Base-by-base conservation (phyloP, 1,284 basidiomycete species). In the Rhizoctonia solani region DNA sequence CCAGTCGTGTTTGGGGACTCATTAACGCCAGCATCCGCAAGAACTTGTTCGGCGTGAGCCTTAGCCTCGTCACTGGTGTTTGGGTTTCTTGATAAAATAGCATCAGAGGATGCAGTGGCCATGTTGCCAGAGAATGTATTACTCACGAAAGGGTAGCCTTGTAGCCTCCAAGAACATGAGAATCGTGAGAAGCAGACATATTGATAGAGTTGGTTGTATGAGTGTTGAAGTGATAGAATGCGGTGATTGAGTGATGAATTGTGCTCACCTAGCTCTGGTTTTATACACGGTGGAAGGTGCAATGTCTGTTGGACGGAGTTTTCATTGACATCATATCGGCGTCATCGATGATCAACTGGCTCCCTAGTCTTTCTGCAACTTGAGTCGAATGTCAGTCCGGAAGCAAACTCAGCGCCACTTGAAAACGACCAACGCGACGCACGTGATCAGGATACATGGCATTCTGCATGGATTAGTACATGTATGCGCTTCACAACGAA, bases 31-130 rank as follows among this genome's bases (percentile, higher is more conserved):
- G 67, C 55, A 13, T 68, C 68, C 2, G 54, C 49, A 27, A 72
- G 68, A 30, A 71, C 58, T 25, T 55, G 39, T 27, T 47, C 50
- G 19, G 71, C 70, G 54, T 69, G 56, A 34, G 54, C 69, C 68
- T 72, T 72, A 37, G 71, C 65, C 29, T 69, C 69, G 25, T 68
- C 58, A n/a, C 68, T 63, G 14, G 58, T 54, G 58, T 65, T 63
- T 25, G 68, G 66, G 56, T 71, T 59, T 16, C 56, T 59, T n/a
- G n/a, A n/a, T n/a, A 2, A 27, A 14, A 21, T 9, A 16, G 11
- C 3, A 11, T 23, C 39, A 25, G 14, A 11, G 5, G 21, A 6
- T 6, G 11, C 54, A 37, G 14, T 37, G 16, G 19, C 41, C 4
- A 37, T 16, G 9, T 14, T 4, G 25, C n/a, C 39, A 14, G 21